These are phyloP conservation scores for Candida sakaeoensis DNA, from an alignment of 805 yeast genomes.

Conservation along the genomic window DNA sequence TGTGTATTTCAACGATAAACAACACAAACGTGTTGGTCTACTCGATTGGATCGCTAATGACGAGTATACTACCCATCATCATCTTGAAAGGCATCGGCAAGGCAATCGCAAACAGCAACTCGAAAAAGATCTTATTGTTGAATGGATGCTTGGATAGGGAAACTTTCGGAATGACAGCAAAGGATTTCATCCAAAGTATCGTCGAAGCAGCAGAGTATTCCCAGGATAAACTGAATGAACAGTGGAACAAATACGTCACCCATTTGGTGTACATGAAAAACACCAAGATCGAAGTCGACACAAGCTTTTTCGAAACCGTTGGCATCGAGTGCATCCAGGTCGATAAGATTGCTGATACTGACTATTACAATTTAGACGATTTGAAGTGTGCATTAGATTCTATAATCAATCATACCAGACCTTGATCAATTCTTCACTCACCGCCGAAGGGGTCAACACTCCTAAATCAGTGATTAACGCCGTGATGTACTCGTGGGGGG, in stretches of 20 bases:
- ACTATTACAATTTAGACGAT: constrained; percentile 41
- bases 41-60: constrained; percentile 86
- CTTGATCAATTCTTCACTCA: constrained; percentile 95
- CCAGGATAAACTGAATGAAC: constrained; percentile 20
- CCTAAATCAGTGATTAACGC: constrained; percentile 96
- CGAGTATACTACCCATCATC: constrained; percentile 78
- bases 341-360: constrained; percentile 18
- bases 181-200: constrained; percentile 54
- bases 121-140: constrained; percentile 55
- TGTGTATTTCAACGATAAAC: constrained; percentile 51
- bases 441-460: constrained; percentile 95
- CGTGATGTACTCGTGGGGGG: constrained; percentile 93
- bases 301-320: constrained; percentile 28
- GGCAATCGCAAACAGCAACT: constrained; percentile 39
- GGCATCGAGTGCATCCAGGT: constrained; percentile 50
- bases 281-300: constrained; percentile 50
- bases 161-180: constrained; percentile 62
- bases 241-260: constrained; percentile 52
- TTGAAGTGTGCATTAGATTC: constrained; percentile 27
- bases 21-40: constrained; percentile 57
- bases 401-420: constrained; percentile 86
- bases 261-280: constrained; percentile 56
- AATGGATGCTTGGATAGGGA: constrained; percentile 81
- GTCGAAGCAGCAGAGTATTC: constrained; percentile 56
- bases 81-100: constrained; percentile 70